Percentiles rank a stretch among this genome's conserved stretches.
These are phyloP conservation scores for Arabidopsis lyrata DNA, from an alignment of 441 rosid species.

Conservation along the genomic window DNA sequence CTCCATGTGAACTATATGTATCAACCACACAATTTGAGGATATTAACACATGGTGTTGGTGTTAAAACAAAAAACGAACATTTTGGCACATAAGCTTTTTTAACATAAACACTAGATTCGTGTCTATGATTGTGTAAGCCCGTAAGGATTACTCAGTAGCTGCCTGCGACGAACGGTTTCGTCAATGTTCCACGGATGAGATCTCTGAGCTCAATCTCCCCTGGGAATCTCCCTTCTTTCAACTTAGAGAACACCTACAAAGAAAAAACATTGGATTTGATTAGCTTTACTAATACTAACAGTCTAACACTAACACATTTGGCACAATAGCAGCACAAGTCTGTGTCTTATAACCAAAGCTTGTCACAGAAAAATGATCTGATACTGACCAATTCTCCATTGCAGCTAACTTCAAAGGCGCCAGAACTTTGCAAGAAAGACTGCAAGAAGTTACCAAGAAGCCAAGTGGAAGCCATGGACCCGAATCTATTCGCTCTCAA, in stretches of 20 bases:
- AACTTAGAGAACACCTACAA: conserved; percentile 85
- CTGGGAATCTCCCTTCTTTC: conserved; percentile 85
- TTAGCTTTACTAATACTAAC: not conserved
- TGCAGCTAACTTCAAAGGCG: conserved; percentile 87
- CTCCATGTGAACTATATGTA: conserved; percentile 8
- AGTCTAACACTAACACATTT: not conserved
- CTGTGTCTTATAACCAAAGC: not conserved
- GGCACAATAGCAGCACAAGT: conserved; percentile 23
- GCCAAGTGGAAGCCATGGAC: conserved; percentile 91
- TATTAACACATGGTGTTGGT: not conserved
- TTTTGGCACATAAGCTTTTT: not conserved
- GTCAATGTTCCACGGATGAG: conserved; percentile 60
- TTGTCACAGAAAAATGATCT: not conserved
- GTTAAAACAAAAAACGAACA: conserved; percentile 11
- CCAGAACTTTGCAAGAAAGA: conserved; percentile 92
- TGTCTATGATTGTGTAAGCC: not conserved
- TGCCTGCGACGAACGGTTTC: conserved; percentile 43
- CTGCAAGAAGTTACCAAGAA: conserved; percentile 85
- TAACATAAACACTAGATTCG: conserved; percentile 4
- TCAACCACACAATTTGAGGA: not conserved
- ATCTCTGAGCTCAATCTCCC: conserved; percentile 91
- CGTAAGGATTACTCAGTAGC: conserved; percentile 26
- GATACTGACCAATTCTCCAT: conserved; percentile 67
- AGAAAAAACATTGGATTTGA: not conserved
- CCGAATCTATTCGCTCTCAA: conserved; percentile 91